A percentile compares a stretch with the other conserved stretches of the same genome.
These are phyloP conservation scores for Sclerotinia sclerotiorum DNA, from an alignment of 2,329 filamentous ascomycete genomes.

Conservation along the genomic window DNA sequence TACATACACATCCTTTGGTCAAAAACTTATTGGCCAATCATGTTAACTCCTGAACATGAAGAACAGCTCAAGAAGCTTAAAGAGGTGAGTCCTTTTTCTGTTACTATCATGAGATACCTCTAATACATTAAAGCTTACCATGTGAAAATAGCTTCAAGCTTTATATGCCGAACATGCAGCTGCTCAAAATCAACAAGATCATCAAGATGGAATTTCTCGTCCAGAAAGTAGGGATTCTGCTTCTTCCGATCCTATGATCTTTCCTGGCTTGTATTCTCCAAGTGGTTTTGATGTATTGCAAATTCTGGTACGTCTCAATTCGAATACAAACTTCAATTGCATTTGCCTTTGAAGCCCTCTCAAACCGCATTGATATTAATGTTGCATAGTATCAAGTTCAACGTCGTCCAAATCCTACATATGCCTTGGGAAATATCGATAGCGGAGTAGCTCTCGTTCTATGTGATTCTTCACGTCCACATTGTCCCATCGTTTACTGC, in stretches of 20 bases:
- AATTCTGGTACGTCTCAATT: constrained; percentile 51
- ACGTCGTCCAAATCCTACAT: constrained; percentile 75
- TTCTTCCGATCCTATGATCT: constrained; percentile 50
- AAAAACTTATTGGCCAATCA: background rate
- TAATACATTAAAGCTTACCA: background rate
- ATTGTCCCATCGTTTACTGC: constrained; percentile 90
- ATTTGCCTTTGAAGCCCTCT: background rate
- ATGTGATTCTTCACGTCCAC: constrained; percentile 84
- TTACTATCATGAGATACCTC: background rate
- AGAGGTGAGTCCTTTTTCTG: constrained; percentile 24
- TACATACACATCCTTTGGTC: background rate
- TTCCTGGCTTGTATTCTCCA: constrained; percentile 55
- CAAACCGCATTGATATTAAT: background rate
- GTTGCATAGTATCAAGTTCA: constrained; percentile 54
- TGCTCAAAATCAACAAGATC: background rate
- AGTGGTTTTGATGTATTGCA: constrained; percentile 57
- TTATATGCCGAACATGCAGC: constrained; percentile 12
- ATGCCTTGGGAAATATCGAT: constrained; percentile 87
- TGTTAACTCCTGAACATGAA: constrained; percentile 26
- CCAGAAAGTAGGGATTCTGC: constrained; percentile 11
- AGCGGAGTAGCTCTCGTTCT: constrained; percentile 92
- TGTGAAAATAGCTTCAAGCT: constrained; percentile 1
- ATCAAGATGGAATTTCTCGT: background rate
- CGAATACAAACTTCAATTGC: background rate
- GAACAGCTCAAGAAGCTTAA: constrained; percentile 27